Conservation (phyloP, 2,329 filamentous ascomycete species). For the Xylaria digitata region DNA sequence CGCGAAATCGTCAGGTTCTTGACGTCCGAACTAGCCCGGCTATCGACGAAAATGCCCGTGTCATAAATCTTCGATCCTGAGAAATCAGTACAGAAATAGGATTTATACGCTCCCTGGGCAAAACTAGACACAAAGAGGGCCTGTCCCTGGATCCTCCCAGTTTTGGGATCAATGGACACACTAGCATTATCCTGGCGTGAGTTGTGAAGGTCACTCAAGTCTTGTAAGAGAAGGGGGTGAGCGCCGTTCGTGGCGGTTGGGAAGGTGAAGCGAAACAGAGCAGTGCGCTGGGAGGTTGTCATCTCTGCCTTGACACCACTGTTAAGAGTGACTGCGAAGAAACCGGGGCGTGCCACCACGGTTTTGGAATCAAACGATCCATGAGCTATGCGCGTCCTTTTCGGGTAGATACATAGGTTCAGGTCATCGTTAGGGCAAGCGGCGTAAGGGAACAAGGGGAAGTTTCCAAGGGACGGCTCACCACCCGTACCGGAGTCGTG, state of each 20-base stretch:
- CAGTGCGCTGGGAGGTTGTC: slow-evolving; percentile 73
- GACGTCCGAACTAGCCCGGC: slow-evolving; percentile 61
- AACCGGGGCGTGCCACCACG: slow-evolving; percentile 70
- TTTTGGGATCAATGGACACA: slow-evolving; percentile 64
- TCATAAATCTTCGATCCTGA: slow-evolving; percentile 67
- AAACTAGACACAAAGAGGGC: slow-evolving; percentile 74
- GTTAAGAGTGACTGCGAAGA: slow-evolving; percentile 71
- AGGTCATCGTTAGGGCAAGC: slow-evolving; percentile 71
- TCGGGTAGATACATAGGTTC: slow-evolving; percentile 70
- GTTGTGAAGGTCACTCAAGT: slow-evolving; percentile 72
- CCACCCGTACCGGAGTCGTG: slow-evolving; percentile 70
- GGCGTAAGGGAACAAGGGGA: slow-evolving; percentile 75
- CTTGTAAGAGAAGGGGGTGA: slow-evolving; percentile 72
- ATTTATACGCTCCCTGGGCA: slow-evolving; percentile 67
- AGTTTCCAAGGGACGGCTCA: slow-evolving; percentile 75
- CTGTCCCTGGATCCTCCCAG: slow-evolving; percentile 71
- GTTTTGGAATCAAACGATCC: slow-evolving; percentile 62
- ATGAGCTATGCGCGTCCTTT: slow-evolving; percentile 54
- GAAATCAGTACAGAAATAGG: slow-evolving; percentile 77
- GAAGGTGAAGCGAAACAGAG: slow-evolving; percentile 75
- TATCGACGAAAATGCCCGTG: slow-evolving; percentile 70
- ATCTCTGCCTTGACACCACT: slow-evolving; percentile 72
- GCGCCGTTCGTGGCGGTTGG: slow-evolving; percentile 55
- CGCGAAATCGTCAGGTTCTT: slow-evolving; percentile 61
- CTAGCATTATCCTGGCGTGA: slow-evolving; percentile 68